phyloP scores from a whole-genome alignment of 305 asterid species.

The Fraxinus nigra region DNA sequence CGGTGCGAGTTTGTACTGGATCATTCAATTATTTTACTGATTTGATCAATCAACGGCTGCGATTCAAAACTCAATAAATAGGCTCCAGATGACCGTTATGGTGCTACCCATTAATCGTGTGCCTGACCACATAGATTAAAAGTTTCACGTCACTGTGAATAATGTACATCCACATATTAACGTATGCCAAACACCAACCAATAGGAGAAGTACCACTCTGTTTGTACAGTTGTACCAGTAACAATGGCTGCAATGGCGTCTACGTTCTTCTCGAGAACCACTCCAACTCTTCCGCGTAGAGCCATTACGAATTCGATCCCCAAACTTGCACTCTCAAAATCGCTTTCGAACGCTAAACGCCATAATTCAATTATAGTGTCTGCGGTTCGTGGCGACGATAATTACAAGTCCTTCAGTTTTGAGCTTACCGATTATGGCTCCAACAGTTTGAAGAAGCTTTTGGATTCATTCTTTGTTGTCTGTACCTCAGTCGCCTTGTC shows the following conservation, averaged over 20 bases:
- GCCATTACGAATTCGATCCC: slow-evolving; percentile 26
- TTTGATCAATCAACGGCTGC: background rate
- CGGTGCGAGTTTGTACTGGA: background rate
- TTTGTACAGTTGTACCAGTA: slow-evolving; percentile 4
- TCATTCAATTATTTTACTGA: background rate
- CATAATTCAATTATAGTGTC: slow-evolving; percentile 32
- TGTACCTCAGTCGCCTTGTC: slow-evolving; percentile 85
- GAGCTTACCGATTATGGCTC: slow-evolving; percentile 28
- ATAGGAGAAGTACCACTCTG: slow-evolving; percentile 21
- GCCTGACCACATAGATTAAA: background rate
- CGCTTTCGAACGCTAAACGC: slow-evolving; percentile 22
- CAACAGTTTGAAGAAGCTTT: slow-evolving; percentile 42
- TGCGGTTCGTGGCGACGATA: slow-evolving; percentile 33
- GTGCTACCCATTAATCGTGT: background rate
- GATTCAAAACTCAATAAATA: background rate
- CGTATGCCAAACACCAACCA: slow-evolving; percentile 18
- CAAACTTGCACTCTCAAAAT: slow-evolving; percentile 39
- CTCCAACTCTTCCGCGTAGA: slow-evolving; percentile 34
- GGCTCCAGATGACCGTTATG: background rate
- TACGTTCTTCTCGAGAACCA: slow-evolving; percentile 46
- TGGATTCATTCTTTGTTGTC: slow-evolving; percentile 62
- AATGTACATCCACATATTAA: slow-evolving; percentile 29
- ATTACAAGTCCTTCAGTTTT: slow-evolving; percentile 13
- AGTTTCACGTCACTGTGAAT: background rate
- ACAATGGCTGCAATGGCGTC: slow-evolving; percentile 73